Conservation (phyloP, 2,329 filamentous ascomycete genomes). For the Claviceps sp. region DNA sequence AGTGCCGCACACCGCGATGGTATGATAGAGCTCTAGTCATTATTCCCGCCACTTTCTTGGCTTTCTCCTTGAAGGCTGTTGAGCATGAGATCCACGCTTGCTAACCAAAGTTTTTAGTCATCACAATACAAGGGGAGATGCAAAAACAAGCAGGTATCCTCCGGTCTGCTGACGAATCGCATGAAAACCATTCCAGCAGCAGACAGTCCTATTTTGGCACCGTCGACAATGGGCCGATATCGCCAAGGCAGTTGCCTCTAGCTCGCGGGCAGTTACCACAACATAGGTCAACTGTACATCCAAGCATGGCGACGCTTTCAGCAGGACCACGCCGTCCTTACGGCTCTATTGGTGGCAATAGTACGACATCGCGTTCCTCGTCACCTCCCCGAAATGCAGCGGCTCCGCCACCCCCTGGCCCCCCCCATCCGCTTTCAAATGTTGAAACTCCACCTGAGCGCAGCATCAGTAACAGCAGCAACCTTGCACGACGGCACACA, state of each 20-base stretch:
- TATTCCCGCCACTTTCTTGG: slow-evolving; percentile 11
- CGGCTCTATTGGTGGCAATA: slow-evolving; percentile 70
- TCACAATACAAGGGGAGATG: slow-evolving; percentile 44
- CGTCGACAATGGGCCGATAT: slow-evolving; percentile 67
- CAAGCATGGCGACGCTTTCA: slow-evolving; percentile 49
- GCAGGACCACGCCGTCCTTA: slow-evolving; percentile 65
- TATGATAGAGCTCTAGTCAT: slow-evolving; percentile 29
- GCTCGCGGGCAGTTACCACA: slow-evolving; percentile 43
- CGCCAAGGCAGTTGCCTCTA: slow-evolving; percentile 68
- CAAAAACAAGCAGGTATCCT: slow-evolving; percentile 47
- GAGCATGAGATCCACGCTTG: not conserved
- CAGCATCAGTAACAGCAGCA: slow-evolving; percentile 13
- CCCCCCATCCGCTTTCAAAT: slow-evolving; percentile 54
- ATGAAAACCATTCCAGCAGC: slow-evolving; percentile 55
- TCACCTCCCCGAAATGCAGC: slow-evolving; percentile 59
- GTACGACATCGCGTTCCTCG: slow-evolving; percentile 51
- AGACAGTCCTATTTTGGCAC: slow-evolving; percentile 54
- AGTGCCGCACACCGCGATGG: slow-evolving; percentile 70
- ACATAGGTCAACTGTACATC: slow-evolving; percentile 65
- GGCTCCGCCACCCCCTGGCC: slow-evolving; percentile 49
- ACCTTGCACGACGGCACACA: slow-evolving; percentile 70
- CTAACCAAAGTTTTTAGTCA: slow-evolving; percentile 24
- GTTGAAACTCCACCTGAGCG: slow-evolving; percentile 46
- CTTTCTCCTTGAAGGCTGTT: slow-evolving; percentile 2
- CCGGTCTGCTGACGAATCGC: slow-evolving; percentile 46